These are phyloP conservation scores for Syncephalastrum monosporum DNA, from an alignment of 371 early-diverging fungal species.

Conservation along the genomic window DNA sequence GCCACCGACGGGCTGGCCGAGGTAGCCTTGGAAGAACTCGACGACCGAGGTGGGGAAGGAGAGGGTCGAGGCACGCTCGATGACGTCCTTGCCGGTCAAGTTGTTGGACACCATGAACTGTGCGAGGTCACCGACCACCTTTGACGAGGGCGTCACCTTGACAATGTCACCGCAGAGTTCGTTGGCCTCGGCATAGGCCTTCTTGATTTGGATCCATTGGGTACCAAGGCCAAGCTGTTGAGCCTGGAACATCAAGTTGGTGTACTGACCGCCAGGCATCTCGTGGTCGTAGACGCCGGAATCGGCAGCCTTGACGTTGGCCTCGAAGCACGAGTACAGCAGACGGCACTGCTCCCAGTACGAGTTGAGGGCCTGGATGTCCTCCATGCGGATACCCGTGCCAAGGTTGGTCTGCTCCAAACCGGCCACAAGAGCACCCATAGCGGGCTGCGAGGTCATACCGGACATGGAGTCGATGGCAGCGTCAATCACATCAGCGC, in stretches of 20 bases:
- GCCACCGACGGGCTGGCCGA: slow-evolving; percentile 93
- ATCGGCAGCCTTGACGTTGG: slow-evolving; percentile 82
- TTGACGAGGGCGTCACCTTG: slow-evolving; percentile 96
- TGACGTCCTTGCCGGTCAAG: slow-evolving; percentile 71
- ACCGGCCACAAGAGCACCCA: slow-evolving; percentile 92
- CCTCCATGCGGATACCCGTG: slow-evolving; percentile 80
- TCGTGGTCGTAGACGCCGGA: slow-evolving; percentile 92
- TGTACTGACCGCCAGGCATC: slow-evolving; percentile 98
- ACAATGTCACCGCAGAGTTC: slow-evolving; percentile 91
- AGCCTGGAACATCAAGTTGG: slow-evolving; percentile 95
- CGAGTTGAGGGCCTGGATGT: slow-evolving; percentile 79
- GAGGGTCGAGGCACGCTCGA: slow-evolving; percentile 70
- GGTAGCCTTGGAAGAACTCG: slow-evolving; percentile 94
- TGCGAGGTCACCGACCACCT: slow-evolving; percentile 96
- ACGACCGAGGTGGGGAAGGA: slow-evolving; percentile 93
- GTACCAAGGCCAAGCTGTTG: slow-evolving; percentile 90
- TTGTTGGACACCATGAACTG: slow-evolving; percentile 95
- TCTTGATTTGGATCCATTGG: slow-evolving; percentile 92
- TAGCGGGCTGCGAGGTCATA: slow-evolving; percentile 92
- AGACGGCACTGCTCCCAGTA: slow-evolving; percentile 96
- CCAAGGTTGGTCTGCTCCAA: slow-evolving; percentile 73
- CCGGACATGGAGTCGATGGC: slow-evolving; percentile 96
- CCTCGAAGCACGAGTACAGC: slow-evolving; percentile 93
- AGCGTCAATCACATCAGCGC: slow-evolving; percentile 91
- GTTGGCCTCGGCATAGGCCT: slow-evolving; percentile 89